These are phyloP conservation scores for Ampelocalamus luodianensis DNA, from an alignment of 176 grass and related monocot species.

Conservation along the genomic window DNA sequence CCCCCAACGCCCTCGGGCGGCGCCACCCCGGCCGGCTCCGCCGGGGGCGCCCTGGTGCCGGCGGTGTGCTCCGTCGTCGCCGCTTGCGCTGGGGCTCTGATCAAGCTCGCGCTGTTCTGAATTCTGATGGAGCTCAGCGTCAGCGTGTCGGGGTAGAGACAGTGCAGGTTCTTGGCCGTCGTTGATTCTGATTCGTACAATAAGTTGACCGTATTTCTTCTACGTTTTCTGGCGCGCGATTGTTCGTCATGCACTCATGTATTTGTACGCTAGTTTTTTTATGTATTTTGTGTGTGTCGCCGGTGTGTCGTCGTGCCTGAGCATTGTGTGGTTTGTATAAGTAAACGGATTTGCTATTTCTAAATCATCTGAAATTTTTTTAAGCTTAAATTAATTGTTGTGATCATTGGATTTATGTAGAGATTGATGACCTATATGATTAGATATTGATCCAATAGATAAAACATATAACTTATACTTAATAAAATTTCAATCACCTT, in stretches of 20 bases:
- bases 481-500: no score
- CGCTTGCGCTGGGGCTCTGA: slow-evolving; percentile 12
- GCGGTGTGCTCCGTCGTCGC: slow-evolving; percentile 22
- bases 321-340: not conserved
- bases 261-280: not conserved
- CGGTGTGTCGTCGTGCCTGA: not conserved
- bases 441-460: no score
- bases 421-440: no score
- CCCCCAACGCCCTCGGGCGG: not conserved
- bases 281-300: not conserved
- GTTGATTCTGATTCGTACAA: slow-evolving; percentile 7
- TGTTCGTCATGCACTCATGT: not conserved
- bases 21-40: not conserved
- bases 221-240: not conserved
- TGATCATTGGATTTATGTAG: no score
- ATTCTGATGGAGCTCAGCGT: slow-evolving; percentile 26
- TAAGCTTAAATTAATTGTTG: no score
- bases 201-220: not conserved
- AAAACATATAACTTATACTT: no score
- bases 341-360: no score
- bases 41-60: not conserved
- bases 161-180: slow-evolving; percentile 32
- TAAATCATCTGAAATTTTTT: no score
- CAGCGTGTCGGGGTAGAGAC: slow-evolving; percentile 35
- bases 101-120: slow-evolving; percentile 55